Base-by-base conservation (phyloP, 2,329 filamentous ascomycete species). In the Amauroascus verrucosus region DNA sequence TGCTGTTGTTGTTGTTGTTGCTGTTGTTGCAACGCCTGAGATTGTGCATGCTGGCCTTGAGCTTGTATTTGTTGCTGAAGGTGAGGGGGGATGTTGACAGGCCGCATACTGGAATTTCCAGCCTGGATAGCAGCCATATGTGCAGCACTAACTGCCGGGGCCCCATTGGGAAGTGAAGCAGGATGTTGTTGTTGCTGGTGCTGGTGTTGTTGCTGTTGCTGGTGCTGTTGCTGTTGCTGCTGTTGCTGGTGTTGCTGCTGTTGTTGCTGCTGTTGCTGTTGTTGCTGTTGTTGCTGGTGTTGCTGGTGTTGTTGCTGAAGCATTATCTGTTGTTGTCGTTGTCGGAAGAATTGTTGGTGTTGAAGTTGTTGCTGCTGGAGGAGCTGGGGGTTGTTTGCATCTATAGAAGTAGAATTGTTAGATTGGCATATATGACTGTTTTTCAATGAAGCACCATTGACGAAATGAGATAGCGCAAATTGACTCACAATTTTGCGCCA, bases 301-400 rank as follows among this genome's bases (percentile, higher is more conserved):
- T 62, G 63, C 41, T 67, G 65, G 20, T 62, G 61, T 11, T 65
- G 63, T 26, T 67, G 64, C 32, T 73, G 72, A 48, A 76, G 74
- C 44, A 72, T 61, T 57, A 76, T 68, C 57, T 75, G 70, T 18
- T 54, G 46, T 16, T 60, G 54, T 20, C 59, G 59, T 16, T 56
- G 55, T 22, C n/a, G n/a, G n/a, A n/a, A n/a, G n/a, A n/a, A n/a
- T n/a, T 59, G 56, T 28, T 64, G 62, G n/a, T 24, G 63, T 41
- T 59, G 59, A 20, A 67, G 61, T 16, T 62, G 63, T 26, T 67
- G 65, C 35, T 74, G 73, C 50, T 76, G 74, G 47, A 73, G 60
- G 56, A 77, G 67, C 59, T 76, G 71, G 22, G 70, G 70, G 52
- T 72, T 73, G 51, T 67, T 69, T 26, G 67, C 60, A 54, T 70